phyloP scores from a whole-genome alignment of 129 eudicot genomes.

The Apium graveolens region DNA sequence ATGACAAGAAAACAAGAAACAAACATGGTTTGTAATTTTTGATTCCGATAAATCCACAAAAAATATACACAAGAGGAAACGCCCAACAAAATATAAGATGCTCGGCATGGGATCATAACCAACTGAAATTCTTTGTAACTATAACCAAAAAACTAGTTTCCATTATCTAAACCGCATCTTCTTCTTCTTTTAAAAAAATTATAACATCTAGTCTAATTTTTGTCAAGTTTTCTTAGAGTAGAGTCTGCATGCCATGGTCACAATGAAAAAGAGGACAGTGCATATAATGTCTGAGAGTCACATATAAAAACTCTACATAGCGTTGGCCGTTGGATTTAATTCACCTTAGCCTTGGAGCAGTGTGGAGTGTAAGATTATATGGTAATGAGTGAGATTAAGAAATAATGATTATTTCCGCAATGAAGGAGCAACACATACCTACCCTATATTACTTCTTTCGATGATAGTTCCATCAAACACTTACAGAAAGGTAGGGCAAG shows the following conservation, averaged over 20 bases:
- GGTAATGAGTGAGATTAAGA: no score
- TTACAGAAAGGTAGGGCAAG: not conserved
- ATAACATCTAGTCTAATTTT: no score
- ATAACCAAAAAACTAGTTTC: no score
- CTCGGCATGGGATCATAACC: not conserved
- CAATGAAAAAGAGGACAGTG: not conserved
- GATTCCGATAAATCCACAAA: no score
- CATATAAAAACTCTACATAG: no score
- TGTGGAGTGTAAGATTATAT: no score
- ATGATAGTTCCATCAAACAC: not conserved
- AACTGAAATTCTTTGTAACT: no score
- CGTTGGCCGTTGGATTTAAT: no score
- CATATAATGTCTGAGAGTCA: not conserved
- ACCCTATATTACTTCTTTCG: not conserved
- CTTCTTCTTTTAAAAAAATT: no score
- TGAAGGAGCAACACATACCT: not conserved
- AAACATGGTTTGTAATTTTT: not conserved
- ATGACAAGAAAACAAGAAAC: not conserved
- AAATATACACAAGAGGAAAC: not conserved
- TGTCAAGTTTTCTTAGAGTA: no score
- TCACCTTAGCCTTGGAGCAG: not conserved
- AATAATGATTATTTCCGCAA: not conserved
- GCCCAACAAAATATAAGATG: not conserved
- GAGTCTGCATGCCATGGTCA: no score
- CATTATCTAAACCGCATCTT: no score